phyloP scores from a whole-genome alignment of 2,329 filamentous ascomycete genomes.

The Alternaria consortialis region DNA sequence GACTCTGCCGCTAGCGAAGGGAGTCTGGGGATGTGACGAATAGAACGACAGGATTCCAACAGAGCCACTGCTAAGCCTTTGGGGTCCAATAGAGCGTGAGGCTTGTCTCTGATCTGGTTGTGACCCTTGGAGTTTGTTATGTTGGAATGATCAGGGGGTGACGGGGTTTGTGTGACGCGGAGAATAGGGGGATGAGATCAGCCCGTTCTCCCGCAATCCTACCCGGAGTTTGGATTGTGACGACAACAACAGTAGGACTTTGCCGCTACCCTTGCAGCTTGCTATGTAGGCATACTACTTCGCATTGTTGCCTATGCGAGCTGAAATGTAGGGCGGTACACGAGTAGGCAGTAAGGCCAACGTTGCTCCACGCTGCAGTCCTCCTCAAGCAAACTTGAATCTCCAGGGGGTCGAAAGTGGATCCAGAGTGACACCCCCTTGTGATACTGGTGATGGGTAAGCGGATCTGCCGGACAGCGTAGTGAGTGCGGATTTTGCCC shows the following conservation, averaged over 20 bases:
- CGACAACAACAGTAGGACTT: neutral
- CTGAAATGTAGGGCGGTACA: conserved; percentile 5
- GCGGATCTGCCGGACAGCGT: conserved; percentile 4
- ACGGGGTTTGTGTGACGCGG: conserved; percentile 13
- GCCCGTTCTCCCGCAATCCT: conserved; percentile 25
- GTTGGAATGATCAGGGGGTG: conserved; percentile 13
- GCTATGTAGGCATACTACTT: neutral
- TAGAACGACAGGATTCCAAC: neutral
- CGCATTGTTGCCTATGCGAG: neutral
- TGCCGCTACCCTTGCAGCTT: neutral
- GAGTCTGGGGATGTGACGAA: conserved; percentile 8
- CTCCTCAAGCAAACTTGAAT: neutral
- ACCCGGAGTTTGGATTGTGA: conserved; percentile 7
- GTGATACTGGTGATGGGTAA: conserved; percentile 24
- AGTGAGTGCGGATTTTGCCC: conserved; percentile 2
- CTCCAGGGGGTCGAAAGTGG: neutral
- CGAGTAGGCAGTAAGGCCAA: conserved; percentile 2
- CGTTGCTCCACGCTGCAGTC: conserved; percentile 2
- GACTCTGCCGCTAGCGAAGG: conserved; percentile 15
- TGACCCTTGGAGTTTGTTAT: conserved; percentile 8
- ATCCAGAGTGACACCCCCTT: conserved; percentile 28
- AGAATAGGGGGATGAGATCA: conserved; percentile 39
- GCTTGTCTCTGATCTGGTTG: conserved; percentile 11
- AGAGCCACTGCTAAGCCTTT: conserved; percentile 28
- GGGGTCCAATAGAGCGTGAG: conserved; percentile 9